Base-by-base conservation (phyloP, 2,329 filamentous ascomycete species). In the Arthrobotrys conoides region DNA sequence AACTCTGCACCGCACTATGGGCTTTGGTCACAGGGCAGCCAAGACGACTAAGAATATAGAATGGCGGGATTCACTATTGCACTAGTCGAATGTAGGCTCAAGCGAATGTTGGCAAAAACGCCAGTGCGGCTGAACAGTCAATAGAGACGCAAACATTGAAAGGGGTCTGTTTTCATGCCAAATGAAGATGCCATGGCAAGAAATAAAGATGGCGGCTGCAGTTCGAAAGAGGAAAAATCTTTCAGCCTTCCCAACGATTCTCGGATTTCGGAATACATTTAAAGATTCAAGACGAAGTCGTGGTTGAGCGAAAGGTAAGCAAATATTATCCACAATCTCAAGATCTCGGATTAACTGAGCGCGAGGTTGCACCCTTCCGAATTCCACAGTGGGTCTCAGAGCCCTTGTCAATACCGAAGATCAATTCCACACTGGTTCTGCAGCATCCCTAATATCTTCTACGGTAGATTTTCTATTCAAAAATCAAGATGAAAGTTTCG, bases 81-180 rank as follows among this genome's bases (percentile, higher is more conserved):
- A 46, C 44, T 46, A 46, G 44, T 46, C 44, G 18, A 16, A 46
- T 61, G 18, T n/a, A 41, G 18, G 33, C 55, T n/a, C 36, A 61
- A 61, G 51, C 38, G 66, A 51, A 48, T n/a, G 18, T 61, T 61
- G 57, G 57, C 57, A 76, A 77, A 41, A 38, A 27, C 67, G 73
- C 67, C 63, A 59, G 51, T 78, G 68, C 75, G 75, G 75, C 75
- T 78, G 75, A 78, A 48, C 30, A 8, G 41, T 67, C 41, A 69
- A 67, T 51, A 63, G 41, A 64, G 63, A 67, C 36, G 53, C 63
- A 75, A 75, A 64, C 63, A 63, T 46, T 49, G 63, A 67, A 75
- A 68, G 71, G 71, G 71, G 71, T 46, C 70, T 73, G 51, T 67
- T 73, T 73, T 73, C 61, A 46, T 67, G 61, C 46, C 38, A 44